Evolutionary conservation across 2,329 filamentous ascomycete species (phyloP).

Genomic region (Verticillium tricorpus): DNA sequence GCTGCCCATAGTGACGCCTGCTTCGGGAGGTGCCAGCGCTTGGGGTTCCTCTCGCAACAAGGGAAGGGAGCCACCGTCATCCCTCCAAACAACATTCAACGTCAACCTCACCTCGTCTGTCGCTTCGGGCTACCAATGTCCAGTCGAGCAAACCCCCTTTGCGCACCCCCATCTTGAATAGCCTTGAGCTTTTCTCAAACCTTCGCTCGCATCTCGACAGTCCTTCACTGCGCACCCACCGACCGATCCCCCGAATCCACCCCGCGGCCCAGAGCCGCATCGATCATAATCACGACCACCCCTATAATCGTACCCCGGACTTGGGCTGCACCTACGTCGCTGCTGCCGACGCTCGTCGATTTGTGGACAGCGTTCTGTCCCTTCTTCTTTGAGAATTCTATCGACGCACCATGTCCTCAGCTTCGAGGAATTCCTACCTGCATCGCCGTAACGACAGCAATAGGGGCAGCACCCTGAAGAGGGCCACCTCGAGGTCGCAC

Average conservation of each 20-base stretch:
- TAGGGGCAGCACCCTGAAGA: constrained; percentile 34
- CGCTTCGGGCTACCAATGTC: background rate
- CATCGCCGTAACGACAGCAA: constrained; percentile 41
- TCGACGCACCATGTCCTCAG: constrained; percentile 43
- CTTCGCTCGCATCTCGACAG: background rate
- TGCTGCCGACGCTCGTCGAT: background rate
- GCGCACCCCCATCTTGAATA: background rate
- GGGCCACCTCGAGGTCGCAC: constrained; percentile 42
- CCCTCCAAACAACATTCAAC: background rate
- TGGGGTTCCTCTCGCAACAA: background rate
- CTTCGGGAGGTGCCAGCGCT: background rate
- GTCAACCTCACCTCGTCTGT: background rate
- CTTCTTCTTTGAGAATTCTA: constrained; percentile 2
- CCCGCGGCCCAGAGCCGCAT: background rate
- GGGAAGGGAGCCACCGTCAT: background rate
- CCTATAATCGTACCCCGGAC: background rate
- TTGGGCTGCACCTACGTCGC: background rate
- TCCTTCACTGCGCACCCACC: background rate
- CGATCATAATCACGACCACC: constrained; percentile 16
- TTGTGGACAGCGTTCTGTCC: background rate
- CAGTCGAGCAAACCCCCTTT: background rate
- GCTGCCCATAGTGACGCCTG: background rate
- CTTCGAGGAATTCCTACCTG: constrained; percentile 42
- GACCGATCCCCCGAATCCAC: background rate
- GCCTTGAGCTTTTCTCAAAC: background rate